These are phyloP conservation scores for Suhomyces xylopsoci DNA, from an alignment of 805 yeast genomes.

Conservation along the genomic window DNA sequence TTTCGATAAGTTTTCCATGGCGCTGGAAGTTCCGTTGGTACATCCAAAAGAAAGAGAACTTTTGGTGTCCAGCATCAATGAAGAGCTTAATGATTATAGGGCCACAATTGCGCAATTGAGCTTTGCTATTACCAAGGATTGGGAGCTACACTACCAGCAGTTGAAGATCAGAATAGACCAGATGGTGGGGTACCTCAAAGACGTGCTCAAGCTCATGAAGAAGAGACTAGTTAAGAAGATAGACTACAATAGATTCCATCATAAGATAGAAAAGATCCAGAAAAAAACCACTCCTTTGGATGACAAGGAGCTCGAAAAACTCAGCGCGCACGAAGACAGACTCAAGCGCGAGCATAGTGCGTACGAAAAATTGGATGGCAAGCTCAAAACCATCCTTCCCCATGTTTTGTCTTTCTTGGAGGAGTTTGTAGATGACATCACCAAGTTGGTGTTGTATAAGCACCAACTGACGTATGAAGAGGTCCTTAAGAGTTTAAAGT, in stretches of 20 bases:
- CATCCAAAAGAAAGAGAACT: conserved; percentile 37
- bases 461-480: conserved; percentile 33
- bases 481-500: conserved; percentile 20
- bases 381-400: conserved; percentile 27
- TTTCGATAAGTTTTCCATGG: conserved; percentile 28
- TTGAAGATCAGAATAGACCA: conserved; percentile 35
- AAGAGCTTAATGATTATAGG: conserved; percentile 26
- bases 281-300: conserved; percentile 27
- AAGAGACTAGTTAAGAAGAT: conserved; percentile 42
- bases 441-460: conserved; percentile 36
- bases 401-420: conserved; percentile 44
- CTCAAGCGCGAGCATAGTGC: conserved; percentile 27
- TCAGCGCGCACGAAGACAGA: conserved; percentile 28
- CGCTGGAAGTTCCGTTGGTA: conserved; percentile 26
- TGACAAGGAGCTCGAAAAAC: conserved; percentile 37
- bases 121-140: conserved; percentile 14
- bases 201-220: conserved; percentile 37
- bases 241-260: conserved; percentile 37
- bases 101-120: conserved; percentile 16
- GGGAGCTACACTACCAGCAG: conserved; percentile 24
- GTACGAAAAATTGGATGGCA: conserved; percentile 34
- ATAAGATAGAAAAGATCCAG: conserved; percentile 37
- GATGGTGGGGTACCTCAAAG: conserved; percentile 37
- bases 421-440: conserved; percentile 46
- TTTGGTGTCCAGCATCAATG: conserved; percentile 20